phyloP scores from a whole-genome alignment of 202 grass and related monocot genomes.

The Dendrocalamus latiflorus region DNA sequence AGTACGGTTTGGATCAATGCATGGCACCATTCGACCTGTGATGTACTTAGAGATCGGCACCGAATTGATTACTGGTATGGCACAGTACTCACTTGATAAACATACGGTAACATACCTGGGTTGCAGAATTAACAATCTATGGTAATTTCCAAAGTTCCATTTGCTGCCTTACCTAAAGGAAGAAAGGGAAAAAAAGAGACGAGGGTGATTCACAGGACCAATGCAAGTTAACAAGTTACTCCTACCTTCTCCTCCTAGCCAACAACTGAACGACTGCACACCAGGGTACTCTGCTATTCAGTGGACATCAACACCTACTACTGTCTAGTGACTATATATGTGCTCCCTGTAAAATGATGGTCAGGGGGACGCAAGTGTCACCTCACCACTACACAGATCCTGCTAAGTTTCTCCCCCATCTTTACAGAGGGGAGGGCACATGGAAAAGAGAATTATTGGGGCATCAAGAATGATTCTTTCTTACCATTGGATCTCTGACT shows the following conservation, averaged over 20 bases:
- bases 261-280: conserved; percentile 1
- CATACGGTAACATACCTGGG: not conserved
- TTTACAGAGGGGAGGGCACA: conserved; percentile 71
- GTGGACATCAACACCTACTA: conserved; percentile 16
- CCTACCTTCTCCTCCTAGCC: conserved; percentile 19
- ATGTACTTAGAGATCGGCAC: not conserved
- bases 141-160: conserved; percentile 46
- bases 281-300: conserved; percentile 6
- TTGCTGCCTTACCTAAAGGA: conserved; percentile 13
- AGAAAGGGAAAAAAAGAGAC: conserved; percentile 7
- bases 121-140: not conserved
- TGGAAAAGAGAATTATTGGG: conserved; percentile 44
- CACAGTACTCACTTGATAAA: not conserved
- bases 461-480: conserved; percentile 34
- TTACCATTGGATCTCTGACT: conserved; percentile 28
- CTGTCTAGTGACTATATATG: conserved; percentile 13
- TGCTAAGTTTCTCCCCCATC: conserved; percentile 23
- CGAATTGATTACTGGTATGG: not conserved
- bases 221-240: not conserved
- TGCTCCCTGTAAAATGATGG: conserved; percentile 37
- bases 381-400: conserved; percentile 37
- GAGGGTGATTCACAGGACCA: not conserved
- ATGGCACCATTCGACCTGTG: not conserved
- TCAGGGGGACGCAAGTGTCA: conserved; percentile 51
- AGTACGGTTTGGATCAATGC: not conserved